Conservation (phyloP, 208 protist genomes). For the Crithidia acanthocephali region DNA sequence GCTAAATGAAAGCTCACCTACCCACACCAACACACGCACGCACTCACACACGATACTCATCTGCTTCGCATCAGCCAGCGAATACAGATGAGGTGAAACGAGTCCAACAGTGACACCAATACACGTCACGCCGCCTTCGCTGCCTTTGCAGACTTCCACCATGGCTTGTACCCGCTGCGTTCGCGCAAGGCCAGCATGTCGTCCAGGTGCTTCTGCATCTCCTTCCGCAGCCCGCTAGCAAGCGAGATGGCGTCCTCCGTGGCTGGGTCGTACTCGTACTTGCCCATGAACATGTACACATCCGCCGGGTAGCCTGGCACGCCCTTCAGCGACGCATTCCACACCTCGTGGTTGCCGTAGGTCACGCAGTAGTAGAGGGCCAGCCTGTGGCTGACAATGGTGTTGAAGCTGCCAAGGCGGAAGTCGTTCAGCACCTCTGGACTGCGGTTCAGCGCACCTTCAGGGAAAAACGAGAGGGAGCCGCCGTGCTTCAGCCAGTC, state of each 20-base stretch:
- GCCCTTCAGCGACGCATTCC: slow-evolving; percentile 53
- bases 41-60: no score
- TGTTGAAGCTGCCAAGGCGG: slow-evolving; percentile 83
- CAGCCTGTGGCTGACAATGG: slow-evolving; percentile 64
- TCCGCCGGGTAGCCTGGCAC: slow-evolving; percentile 80
- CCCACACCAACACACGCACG: no score
- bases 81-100: no score
- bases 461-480: slow-evolving; percentile 84
- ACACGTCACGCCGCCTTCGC: slow-evolving; percentile 2
- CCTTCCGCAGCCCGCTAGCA: slow-evolving; percentile 50
- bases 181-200: slow-evolving; percentile 51
- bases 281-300: slow-evolving; percentile 79
- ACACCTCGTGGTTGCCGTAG: slow-evolving; percentile 84
- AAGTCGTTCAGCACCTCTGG: slow-evolving; percentile 83
- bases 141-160: slow-evolving; percentile 31
- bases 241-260: slow-evolving; percentile 51
- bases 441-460: slow-evolving; percentile 83
- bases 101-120: background rate
- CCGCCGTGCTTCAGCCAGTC: slow-evolving; percentile 58
- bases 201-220: slow-evolving; percentile 81
- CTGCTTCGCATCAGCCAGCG: no score
- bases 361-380: slow-evolving; percentile 79
- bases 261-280: slow-evolving; percentile 67
- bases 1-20: no score
- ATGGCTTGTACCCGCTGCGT: slow-evolving; percentile 45